Percentiles rank a stretch among this genome's conserved stretches.
Evolutionary conservation across 208 protist genomes (phyloP).

Genomic region (Acanthamoeba lenticulata): DNA sequence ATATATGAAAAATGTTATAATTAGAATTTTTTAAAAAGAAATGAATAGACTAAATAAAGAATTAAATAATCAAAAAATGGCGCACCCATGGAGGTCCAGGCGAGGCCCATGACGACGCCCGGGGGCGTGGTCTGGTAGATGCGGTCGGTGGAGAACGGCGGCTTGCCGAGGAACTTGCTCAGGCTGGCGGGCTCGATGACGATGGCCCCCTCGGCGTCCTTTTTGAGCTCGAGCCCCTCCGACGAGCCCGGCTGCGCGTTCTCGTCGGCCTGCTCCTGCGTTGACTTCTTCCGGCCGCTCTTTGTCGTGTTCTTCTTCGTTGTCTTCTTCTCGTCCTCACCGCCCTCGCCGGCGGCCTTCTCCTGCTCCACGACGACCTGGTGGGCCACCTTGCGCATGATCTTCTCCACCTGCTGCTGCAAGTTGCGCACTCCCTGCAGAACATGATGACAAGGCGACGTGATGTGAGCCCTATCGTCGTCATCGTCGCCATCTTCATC

Average conservation of each 20-base stretch:
- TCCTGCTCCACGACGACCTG: slow-evolving; percentile 21
- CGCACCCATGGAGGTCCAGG: slow-evolving; percentile 87
- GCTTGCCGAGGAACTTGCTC: slow-evolving; percentile 2
- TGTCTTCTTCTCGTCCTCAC: neutral
- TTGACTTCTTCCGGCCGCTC: neutral
- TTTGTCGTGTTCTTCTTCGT: neutral
- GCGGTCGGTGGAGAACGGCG: neutral
- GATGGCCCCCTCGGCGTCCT: neutral
- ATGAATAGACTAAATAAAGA: neutral
- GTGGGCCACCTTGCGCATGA: slow-evolving; percentile 85
- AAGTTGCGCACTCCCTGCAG: slow-evolving; percentile 88
- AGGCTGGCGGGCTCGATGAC: neutral
- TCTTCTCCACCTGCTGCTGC: slow-evolving; percentile 90
- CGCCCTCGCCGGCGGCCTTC: neutral
- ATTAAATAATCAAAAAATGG: neutral
- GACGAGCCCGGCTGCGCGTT: neutral
- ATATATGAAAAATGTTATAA: neutral
- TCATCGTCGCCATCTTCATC: no score
- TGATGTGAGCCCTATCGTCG: no score
- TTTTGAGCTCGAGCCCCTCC: neutral
- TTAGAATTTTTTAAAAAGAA: neutral
- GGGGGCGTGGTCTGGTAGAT: slow-evolving; percentile 81
- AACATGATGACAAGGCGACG: no score
- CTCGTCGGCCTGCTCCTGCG: neutral
- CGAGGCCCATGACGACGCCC: slow-evolving; percentile 91